phyloP scores from a whole-genome alignment of 106 monocot species.

The Dioscorea dumetorum region DNA sequence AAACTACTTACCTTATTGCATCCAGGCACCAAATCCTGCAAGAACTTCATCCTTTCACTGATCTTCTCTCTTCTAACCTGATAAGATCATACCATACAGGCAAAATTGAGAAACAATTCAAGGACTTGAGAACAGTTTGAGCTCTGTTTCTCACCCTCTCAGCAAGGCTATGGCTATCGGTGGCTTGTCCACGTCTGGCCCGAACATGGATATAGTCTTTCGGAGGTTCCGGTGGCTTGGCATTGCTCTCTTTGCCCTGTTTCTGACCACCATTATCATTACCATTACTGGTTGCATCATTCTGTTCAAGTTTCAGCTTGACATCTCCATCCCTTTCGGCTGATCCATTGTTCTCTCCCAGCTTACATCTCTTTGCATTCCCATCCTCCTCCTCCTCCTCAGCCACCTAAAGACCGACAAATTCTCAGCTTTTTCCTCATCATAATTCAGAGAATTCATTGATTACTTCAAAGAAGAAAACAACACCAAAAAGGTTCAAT shows the following conservation, averaged over 20 bases:
- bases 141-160: constrained; percentile 48
- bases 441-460: background rate
- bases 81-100: background rate
- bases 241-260: constrained; percentile 27
- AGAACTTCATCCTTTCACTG: constrained; percentile 71
- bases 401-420: constrained; percentile 5
- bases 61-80: constrained; percentile 84
- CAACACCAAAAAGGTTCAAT: background rate
- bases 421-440: background rate
- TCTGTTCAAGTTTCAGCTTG: constrained; percentile 16
- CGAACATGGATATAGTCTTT: constrained; percentile 87
- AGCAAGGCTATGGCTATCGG: constrained; percentile 88
- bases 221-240: constrained; percentile 37
- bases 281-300: background rate
- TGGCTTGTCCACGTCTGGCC: constrained; percentile 81
- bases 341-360: constrained; percentile 10
- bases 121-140: background rate
- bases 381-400: constrained; percentile 31
- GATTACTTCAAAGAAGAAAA: too few species aligned
- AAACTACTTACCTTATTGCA: constrained; percentile 51
- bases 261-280: constrained; percentile 9
- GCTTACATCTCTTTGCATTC: constrained; percentile 36
- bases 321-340: constrained; percentile 10
- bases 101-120: background rate
- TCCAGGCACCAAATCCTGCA: constrained; percentile 77